A percentile compares a stretch with the other conserved stretches of the same genome.
phyloP scores from a whole-genome alignment of 352 stramenopile genomes.

The Pythium sp. region DNA sequence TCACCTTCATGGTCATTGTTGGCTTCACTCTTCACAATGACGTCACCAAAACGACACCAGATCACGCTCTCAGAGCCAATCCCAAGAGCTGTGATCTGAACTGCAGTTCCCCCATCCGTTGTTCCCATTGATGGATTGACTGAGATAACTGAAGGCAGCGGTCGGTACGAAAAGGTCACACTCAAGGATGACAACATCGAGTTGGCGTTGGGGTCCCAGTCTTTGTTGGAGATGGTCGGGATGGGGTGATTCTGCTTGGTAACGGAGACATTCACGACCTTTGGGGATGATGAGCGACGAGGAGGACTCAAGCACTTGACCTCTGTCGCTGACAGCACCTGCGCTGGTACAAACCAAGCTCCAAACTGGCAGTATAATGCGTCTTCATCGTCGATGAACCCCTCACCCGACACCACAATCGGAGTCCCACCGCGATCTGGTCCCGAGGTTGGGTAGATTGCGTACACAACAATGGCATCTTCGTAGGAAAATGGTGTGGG shows the following conservation, averaged over 20 bases:
- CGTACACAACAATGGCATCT: conserved; percentile 36
- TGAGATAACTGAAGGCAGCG: conserved; percentile 24
- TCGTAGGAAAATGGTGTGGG: conserved; percentile 35
- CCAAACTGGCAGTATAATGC: conserved; percentile 43
- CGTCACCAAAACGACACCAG: conserved; percentile 41
- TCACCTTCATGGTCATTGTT: not conserved
- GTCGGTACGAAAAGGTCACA: conserved; percentile 36
- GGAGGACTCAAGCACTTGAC: conserved; percentile 30
- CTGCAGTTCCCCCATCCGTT: conserved; percentile 16
- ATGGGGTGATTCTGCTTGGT: conserved; percentile 12
- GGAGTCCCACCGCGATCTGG: conserved; percentile 39
- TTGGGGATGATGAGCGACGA: conserved; percentile 10
- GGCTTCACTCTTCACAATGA: conserved; percentile 21
- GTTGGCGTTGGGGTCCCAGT: not conserved
- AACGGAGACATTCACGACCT: conserved; percentile 28
- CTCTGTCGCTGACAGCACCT: conserved; percentile 17
- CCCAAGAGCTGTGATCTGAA: conserved; percentile 25
- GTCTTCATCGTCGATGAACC: conserved; percentile 17
- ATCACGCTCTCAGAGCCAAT: conserved; percentile 5
- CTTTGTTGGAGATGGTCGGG: not conserved
- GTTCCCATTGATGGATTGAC: conserved; percentile 22
- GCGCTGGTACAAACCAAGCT: conserved; percentile 20
- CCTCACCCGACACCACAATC: conserved; percentile 31
- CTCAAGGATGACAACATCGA: not conserved
- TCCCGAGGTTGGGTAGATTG: conserved; percentile 39